These are phyloP conservation scores for Lactarius sp. DNA, from an alignment of 768 basidiomycete species.

Conservation along the genomic window DNA sequence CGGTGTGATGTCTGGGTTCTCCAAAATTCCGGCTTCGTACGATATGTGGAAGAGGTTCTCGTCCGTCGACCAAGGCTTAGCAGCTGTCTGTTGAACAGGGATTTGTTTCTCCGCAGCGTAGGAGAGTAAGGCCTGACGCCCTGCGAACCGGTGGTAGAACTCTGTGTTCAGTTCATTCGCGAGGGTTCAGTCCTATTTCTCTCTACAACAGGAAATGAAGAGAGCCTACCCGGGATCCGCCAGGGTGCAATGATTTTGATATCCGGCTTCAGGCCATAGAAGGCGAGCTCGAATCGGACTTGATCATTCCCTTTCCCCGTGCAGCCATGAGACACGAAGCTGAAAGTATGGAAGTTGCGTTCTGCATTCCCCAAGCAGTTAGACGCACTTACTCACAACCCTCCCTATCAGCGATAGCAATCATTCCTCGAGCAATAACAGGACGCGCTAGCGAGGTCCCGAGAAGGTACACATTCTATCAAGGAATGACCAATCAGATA, in stretches of 20 bases:
- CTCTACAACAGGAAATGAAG: background rate
- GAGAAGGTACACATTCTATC: conserved; percentile 89
- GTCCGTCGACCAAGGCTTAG: conserved; percentile 99
- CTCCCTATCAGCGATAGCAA: conserved; percentile 82
- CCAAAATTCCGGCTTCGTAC: conserved; percentile 98
- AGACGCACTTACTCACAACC: conserved; percentile 80
- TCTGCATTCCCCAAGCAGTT: background rate
- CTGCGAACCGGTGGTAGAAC: conserved; percentile 97
- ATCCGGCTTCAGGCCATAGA: conserved; percentile 96
- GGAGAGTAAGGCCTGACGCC: conserved; percentile 86
- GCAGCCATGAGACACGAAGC: conserved; percentile 96
- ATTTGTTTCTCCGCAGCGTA: conserved; percentile 87
- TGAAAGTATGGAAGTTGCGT: conserved; percentile 30
- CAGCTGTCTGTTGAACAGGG: conserved; percentile 89
- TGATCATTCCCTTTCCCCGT: conserved; percentile 99
- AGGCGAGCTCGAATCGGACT: conserved; percentile 97
- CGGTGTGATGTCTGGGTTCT: conserved; percentile 92
- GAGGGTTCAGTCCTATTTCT: background rate
- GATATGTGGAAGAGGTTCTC: conserved; percentile 99
- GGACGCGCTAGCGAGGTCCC: conserved; percentile 97
- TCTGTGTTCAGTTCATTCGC: conserved; percentile 39
- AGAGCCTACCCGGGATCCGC: conserved; percentile 77
- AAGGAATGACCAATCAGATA: background rate
- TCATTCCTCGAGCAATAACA: conserved; percentile 99
- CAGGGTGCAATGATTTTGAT: conserved; percentile 99